Conservation (phyloP, 2,329 filamentous ascomycete genomes). For the Huntiella savannae region DNA sequence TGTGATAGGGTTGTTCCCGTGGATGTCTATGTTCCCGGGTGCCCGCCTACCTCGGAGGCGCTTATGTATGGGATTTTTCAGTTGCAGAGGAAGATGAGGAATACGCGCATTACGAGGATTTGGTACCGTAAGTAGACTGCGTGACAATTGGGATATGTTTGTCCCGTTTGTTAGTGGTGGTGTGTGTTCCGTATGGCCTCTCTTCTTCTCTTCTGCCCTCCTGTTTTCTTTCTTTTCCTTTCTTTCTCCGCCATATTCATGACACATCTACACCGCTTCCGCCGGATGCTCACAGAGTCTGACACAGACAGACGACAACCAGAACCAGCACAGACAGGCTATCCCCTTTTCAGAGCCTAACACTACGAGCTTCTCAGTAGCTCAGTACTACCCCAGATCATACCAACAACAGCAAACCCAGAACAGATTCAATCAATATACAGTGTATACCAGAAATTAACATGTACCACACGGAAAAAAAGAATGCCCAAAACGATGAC, state of each 20-base stretch:
- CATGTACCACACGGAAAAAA: not conserved
- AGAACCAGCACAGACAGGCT: not conserved
- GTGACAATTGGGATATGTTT: not conserved
- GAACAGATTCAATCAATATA: no score
- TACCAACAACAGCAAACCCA: no score
- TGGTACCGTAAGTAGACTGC: slow-evolving; percentile 35
- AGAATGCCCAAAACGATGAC: not conserved
- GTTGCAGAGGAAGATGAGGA: slow-evolving; percentile 57
- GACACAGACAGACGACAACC: not conserved
- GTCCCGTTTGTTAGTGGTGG: not conserved
- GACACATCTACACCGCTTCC: not conserved
- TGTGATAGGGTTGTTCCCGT: slow-evolving; percentile 63
- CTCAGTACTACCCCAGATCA: no score
- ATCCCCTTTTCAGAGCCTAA: no score
- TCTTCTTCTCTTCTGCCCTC: not conserved
- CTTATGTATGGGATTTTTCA: slow-evolving; percentile 52
- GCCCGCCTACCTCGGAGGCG: slow-evolving; percentile 43
- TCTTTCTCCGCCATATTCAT: not conserved
- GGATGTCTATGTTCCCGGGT: slow-evolving; percentile 64
- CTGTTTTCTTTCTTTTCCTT: not conserved
- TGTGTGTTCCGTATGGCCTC: not conserved
- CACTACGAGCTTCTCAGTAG: no score
- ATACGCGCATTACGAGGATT: slow-evolving; percentile 34
- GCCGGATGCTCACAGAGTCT: not conserved
- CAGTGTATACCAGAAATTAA: no score